These are phyloP conservation scores for Pilasporangium apinafurcum DNA, from an alignment of 352 stramenopile genomes.

Conservation along the genomic window DNA sequence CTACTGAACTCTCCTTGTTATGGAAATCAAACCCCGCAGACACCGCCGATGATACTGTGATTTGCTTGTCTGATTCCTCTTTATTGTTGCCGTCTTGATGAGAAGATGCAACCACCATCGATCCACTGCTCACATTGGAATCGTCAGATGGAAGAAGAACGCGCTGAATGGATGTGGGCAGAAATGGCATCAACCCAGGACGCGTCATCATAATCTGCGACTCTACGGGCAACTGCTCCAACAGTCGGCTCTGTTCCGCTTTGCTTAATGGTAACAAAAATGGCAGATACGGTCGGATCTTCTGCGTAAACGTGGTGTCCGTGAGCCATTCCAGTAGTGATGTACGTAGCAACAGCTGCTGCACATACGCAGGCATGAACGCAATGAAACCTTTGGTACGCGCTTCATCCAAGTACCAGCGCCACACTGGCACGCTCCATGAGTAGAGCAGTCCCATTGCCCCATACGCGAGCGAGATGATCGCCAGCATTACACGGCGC, in stretches of 20 bases:
- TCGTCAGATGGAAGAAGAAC: constrained; percentile 29
- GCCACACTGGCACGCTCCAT: constrained; percentile 72
- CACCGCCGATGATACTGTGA: constrained; percentile 15
- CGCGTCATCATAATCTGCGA: constrained; percentile 68
- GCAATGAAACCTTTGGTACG: constrained; percentile 45
- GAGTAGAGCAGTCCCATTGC: constrained; percentile 62
- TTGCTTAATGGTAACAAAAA: constrained; percentile 70
- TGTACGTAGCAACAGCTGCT: constrained; percentile 61
- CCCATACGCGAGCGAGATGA: constrained; percentile 61
- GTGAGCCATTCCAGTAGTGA: constrained; percentile 82
- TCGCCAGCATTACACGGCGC: constrained; percentile 58
- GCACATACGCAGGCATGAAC: constrained; percentile 48
- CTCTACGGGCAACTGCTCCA: constrained; percentile 65
- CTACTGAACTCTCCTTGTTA: constrained; percentile 18
- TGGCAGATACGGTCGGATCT: constrained; percentile 60
- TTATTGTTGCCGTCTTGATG: constrained; percentile 5
- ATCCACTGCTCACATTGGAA: not conserved
- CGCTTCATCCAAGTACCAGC: constrained; percentile 67
- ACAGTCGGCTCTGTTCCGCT: constrained; percentile 55
- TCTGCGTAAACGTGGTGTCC: constrained; percentile 65
- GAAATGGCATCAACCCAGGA: constrained; percentile 53
- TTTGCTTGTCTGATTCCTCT: constrained; percentile 7
- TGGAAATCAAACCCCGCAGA: constrained; percentile 72
- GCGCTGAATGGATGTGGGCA: constrained; percentile 54
- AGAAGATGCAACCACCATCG: not conserved